Conservation (phyloP, 163 green algal species). For the Trebouxiophyceae sp. region DNA sequence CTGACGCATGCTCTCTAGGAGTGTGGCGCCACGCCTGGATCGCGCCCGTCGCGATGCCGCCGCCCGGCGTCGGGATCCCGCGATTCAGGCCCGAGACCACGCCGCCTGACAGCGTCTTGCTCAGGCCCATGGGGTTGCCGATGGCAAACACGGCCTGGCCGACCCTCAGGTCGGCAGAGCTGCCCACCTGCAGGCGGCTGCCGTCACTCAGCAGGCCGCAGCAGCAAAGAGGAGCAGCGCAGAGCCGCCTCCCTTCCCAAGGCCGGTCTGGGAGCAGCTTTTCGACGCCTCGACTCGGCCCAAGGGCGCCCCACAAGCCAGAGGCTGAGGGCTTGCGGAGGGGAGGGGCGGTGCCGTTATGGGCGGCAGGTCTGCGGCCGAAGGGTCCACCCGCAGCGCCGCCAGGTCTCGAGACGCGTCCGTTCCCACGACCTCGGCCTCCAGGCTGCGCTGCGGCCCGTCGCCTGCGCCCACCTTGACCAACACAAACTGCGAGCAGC, state of each 20-base stretch:
- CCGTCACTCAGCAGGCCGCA: too few species aligned
- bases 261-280: too few species aligned
- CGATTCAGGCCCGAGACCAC: constrained; percentile 32
- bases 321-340: not conserved
- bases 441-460: too few species aligned
- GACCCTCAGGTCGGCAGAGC: constrained; percentile 40
- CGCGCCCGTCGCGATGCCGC: constrained; percentile 42
- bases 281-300: too few species aligned
- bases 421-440: too few species aligned
- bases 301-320: too few species aligned
- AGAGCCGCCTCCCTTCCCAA: too few species aligned
- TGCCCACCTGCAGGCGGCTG: constrained; percentile 43
- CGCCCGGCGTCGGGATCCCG: constrained; percentile 42
- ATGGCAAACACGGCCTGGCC: constrained; percentile 43
- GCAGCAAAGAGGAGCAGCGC: too few species aligned
- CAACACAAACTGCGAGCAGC: too few species aligned
- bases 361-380: constrained; percentile 7
- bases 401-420: constrained; percentile 53
- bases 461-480: too few species aligned
- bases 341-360: constrained; percentile 26
- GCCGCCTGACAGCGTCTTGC: constrained; percentile 26
- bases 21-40: too few species aligned
- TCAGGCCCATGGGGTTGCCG: constrained; percentile 40
- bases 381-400: constrained; percentile 36
- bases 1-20: too few species aligned